Conservation (phyloP, 345 rosid genomes). For the Salix viminalis region DNA sequence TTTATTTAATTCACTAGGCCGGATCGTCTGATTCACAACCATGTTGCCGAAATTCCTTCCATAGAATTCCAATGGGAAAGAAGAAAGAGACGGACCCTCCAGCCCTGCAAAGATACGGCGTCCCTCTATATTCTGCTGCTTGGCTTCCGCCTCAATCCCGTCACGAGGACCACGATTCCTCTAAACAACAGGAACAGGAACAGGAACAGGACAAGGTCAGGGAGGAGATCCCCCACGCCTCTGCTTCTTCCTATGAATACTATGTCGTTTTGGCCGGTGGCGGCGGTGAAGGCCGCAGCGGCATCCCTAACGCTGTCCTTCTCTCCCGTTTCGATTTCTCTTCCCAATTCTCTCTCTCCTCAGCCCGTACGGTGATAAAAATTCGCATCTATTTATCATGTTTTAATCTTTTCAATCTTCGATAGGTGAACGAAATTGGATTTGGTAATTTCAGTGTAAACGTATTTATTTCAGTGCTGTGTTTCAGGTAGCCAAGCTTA, state of each 20-base stretch:
- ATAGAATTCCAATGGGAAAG: constrained; percentile 3
- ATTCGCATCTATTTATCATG: background rate
- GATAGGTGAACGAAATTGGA: background rate
- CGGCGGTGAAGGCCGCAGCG: constrained; percentile 82
- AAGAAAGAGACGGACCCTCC: constrained; percentile 11
- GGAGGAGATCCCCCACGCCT: background rate
- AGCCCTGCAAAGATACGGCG: constrained; percentile 60
- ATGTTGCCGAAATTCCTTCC: no score
- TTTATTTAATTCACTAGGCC: no score
- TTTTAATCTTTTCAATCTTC: no score
- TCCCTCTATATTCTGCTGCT: constrained; percentile 69
- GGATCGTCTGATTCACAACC: no score
- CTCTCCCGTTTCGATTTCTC: constrained; percentile 48
- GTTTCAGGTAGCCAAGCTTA: constrained; percentile 50
- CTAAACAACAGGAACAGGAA: constrained; percentile 6
- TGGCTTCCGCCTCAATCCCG: constrained; percentile 54
- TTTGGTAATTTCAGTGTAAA: background rate
- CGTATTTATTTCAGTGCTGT: background rate
- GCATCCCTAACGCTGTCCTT: constrained; percentile 69
- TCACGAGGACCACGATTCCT: constrained; percentile 11
- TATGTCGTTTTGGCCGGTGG: constrained; percentile 69
- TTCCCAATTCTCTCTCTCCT: constrained; percentile 54
- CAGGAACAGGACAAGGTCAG: constrained; percentile 1
- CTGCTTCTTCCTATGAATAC: constrained; percentile 12
- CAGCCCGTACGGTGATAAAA: constrained; percentile 52